These are phyloP conservation scores for Imleria badia DNA, from an alignment of 768 basidiomycete species.

Conservation along the genomic window DNA sequence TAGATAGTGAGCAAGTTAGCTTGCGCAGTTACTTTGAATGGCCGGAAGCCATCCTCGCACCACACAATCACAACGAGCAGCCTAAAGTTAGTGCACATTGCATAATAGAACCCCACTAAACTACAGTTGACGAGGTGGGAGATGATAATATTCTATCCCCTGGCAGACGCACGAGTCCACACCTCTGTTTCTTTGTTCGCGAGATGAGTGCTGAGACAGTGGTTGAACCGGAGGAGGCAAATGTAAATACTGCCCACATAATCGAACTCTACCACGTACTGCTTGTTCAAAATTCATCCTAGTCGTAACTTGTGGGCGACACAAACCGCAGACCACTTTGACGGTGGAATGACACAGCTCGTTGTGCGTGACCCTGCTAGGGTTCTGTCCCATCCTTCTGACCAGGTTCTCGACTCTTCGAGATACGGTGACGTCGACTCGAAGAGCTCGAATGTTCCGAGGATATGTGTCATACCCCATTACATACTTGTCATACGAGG, in stretches of 20 bases:
- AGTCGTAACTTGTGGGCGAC: no score
- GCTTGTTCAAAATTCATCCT: no score
- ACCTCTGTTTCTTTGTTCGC: not conserved
- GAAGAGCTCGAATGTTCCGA: not conserved
- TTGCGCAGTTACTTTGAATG: conserved; percentile 4
- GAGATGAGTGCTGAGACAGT: conserved; percentile 6
- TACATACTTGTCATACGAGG: not conserved
- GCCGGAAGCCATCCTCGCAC: not conserved
- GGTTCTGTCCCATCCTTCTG: no score
- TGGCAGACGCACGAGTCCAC: conserved; percentile 5
- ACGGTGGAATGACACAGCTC: conserved; percentile 1
- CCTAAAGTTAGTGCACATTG: conserved; percentile 16
- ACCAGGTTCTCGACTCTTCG: no score
- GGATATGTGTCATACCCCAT: not conserved
- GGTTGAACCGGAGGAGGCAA: no score
- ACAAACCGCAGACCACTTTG: conserved; percentile 7
- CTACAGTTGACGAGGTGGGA: not conserved
- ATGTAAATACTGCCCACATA: no score
- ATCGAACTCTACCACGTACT: no score
- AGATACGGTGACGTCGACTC: no score
- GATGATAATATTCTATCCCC: not conserved
- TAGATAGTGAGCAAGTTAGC: conserved; percentile 14
- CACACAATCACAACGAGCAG: conserved; percentile 7
- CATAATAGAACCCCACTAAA: conserved; percentile 20
- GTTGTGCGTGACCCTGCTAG: not conserved